These are phyloP conservation scores for Boletales sp. DNA, from an alignment of 768 basidiomycete genomes.

Conservation along the genomic window DNA sequence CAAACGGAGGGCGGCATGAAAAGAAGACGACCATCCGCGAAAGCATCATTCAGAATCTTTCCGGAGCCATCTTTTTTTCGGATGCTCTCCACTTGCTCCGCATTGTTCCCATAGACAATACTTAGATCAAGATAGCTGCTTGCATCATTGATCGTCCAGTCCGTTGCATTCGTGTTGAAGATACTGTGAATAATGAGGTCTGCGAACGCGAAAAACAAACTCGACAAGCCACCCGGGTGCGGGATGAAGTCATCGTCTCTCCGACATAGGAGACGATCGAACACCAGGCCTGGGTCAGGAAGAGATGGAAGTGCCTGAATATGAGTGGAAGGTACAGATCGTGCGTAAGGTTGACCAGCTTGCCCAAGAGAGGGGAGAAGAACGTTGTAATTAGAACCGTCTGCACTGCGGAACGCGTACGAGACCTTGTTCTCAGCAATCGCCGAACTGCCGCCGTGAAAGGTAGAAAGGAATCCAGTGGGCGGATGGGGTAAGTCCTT, in stretches of 20 bases:
- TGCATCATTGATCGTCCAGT: constrained; percentile 55
- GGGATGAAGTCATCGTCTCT: constrained; percentile 34
- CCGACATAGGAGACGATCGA: constrained; percentile 61
- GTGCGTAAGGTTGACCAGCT: constrained; percentile 65
- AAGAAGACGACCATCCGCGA: constrained; percentile 62
- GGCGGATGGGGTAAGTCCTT: constrained; percentile 81
- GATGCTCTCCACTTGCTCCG: constrained; percentile 44
- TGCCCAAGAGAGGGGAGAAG: constrained; percentile 52
- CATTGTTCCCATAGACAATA: constrained; percentile 65
- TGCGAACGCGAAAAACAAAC: constrained; percentile 77
- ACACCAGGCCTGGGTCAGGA: constrained; percentile 66
- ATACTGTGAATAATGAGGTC: constrained; percentile 70
- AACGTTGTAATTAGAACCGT: constrained; percentile 61
- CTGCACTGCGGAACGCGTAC: constrained; percentile 55
- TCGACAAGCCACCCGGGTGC: constrained; percentile 69
- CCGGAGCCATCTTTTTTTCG: constrained; percentile 66
- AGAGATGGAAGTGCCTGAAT: constrained; percentile 42
- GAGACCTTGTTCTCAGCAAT: constrained; percentile 14
- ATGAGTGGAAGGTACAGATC: constrained; percentile 53
- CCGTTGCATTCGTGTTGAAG: constrained; percentile 52
- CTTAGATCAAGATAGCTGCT: constrained; percentile 78
- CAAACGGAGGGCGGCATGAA: constrained; percentile 71
- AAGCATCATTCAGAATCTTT: constrained; percentile 61
- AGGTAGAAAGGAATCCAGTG: constrained; percentile 42
- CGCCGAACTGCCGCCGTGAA: constrained; percentile 3